phyloP scores from a whole-genome alignment of 805 yeast genomes.

The Candida ortonii region DNA sequence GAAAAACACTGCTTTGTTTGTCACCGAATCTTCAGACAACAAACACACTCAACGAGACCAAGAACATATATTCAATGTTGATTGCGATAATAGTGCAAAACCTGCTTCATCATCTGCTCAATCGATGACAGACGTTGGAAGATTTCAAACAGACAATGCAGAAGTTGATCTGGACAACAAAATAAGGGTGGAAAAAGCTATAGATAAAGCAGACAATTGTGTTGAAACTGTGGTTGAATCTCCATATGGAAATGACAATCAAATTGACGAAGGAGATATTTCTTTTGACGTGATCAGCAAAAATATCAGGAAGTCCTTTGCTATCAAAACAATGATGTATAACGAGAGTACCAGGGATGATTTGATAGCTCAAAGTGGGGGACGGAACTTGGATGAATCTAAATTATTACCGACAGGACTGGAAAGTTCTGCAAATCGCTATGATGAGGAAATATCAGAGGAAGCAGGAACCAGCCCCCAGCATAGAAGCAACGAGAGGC shows the following conservation, averaged over 20 bases:
- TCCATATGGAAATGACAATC: not conserved
- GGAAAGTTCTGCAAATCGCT: no score
- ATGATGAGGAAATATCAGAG: no score
- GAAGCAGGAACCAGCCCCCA: no score
- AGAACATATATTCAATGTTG: slow-evolving; percentile 1
- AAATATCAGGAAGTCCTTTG: slow-evolving; percentile 32
- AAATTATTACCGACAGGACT: no score
- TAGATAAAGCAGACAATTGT: no score
- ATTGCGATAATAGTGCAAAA: not conserved
- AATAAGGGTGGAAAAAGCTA: not conserved
- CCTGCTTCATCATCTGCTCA: not conserved
- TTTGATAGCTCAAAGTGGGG: not conserved
- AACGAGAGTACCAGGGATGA: slow-evolving; percentile 8
- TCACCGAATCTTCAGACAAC: slow-evolving; percentile 5
- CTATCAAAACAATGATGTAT: slow-evolving; percentile 19
- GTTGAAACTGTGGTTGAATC: no score
- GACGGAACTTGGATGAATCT: no score
- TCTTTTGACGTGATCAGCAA: slow-evolving; percentile 32
- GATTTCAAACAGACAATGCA: no score
- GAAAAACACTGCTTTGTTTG: slow-evolving; percentile 16
- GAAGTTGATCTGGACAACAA: no score
- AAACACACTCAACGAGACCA: not conserved
- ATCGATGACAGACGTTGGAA: no score
- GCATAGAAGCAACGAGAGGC: no score
- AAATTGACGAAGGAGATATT: slow-evolving; percentile 11